Percentiles rank a stretch among this genome's conserved stretches.
These are phyloP conservation scores for Tagetes erecta DNA, from an alignment of 129 eudicot species.

Conservation along the genomic window DNA sequence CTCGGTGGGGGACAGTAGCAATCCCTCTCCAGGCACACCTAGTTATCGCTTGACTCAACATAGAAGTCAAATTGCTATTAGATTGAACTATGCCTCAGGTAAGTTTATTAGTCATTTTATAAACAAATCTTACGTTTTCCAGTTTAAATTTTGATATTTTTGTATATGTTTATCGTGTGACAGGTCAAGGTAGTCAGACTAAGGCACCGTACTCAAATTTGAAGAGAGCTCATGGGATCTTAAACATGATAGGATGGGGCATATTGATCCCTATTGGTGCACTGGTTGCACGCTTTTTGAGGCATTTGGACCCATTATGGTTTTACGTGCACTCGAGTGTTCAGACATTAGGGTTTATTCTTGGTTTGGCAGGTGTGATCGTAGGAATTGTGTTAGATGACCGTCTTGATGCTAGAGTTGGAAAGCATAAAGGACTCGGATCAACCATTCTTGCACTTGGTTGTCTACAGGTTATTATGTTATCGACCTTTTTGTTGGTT, in stretches of 20 bases:
- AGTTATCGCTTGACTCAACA: constrained; percentile 47
- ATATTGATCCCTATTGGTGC: constrained; percentile 67
- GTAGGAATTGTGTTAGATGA: constrained; percentile 62
- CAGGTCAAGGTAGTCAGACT: constrained; percentile 57
- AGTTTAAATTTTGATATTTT: neutral
- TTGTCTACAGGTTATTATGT: constrained; percentile 62
- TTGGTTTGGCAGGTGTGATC: constrained; percentile 65
- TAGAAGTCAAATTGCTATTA: constrained; percentile 25
- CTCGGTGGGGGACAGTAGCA: constrained; percentile 49
- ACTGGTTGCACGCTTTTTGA: constrained; percentile 59
- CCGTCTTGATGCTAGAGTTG: constrained; percentile 38
- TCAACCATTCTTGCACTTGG: constrained; percentile 59
- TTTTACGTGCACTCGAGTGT: constrained; percentile 58
- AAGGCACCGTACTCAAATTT: constrained; percentile 52
- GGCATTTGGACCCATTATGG: constrained; percentile 68
- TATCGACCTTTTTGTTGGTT: neutral
- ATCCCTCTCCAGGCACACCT: constrained; percentile 32
- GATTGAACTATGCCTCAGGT: constrained; percentile 64
- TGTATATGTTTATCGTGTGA: neutral
- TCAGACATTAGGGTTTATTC: constrained; percentile 60
- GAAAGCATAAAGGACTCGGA: constrained; percentile 73
- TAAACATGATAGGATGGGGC: constrained; percentile 91
- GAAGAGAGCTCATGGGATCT: constrained; percentile 66
- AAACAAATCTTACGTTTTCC: neutral
- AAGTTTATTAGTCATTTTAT: constrained; percentile 7